These are phyloP conservation scores for Wallacemonas sp. DNA, from an alignment of 208 protist species.

Conservation along the genomic window DNA sequence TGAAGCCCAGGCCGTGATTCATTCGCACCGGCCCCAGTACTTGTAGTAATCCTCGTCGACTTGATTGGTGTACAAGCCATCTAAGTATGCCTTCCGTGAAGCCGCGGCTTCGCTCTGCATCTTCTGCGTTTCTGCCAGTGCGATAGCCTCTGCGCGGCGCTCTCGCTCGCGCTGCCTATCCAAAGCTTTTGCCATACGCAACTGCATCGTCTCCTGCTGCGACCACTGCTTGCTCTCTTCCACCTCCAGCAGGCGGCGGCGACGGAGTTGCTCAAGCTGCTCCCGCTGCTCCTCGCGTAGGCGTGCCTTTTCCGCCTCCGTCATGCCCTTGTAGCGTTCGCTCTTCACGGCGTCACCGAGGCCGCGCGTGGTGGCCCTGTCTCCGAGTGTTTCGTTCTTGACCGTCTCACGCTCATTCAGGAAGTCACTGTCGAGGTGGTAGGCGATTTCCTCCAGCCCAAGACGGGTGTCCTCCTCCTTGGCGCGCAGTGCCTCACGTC, in stretches of 20 bases:
- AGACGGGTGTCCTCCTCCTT: slow-evolving; percentile 80
- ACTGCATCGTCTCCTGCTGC: slow-evolving; percentile 86
- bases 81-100: slow-evolving; percentile 50
- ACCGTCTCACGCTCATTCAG: slow-evolving; percentile 89
- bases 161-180: slow-evolving; percentile 86
- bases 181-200: slow-evolving; percentile 84
- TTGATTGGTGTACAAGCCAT: slow-evolving; percentile 82
- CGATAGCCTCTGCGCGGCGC: slow-evolving; percentile 60
- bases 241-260: slow-evolving; percentile 79
- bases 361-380: not conserved
- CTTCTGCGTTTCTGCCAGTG: slow-evolving; percentile 59
- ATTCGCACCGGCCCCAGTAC: slow-evolving; percentile 84
- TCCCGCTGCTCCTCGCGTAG: slow-evolving; percentile 67
- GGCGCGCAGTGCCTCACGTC: slow-evolving; percentile 62
- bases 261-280: slow-evolving; percentile 78
- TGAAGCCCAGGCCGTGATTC: slow-evolving; percentile 12
- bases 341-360: slow-evolving; percentile 72
- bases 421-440: slow-evolving; percentile 84
- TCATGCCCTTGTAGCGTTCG: slow-evolving; percentile 84
- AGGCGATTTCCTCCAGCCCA: slow-evolving; percentile 89
- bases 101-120: slow-evolving; percentile 53
- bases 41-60: slow-evolving; percentile 93
- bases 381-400: slow-evolving; percentile 28
- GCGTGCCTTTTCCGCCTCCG: slow-evolving; percentile 41
- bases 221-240: slow-evolving; percentile 88